Conservation (phyloP, 352 stramenopile species). For the Phytophthora melonis region DNA sequence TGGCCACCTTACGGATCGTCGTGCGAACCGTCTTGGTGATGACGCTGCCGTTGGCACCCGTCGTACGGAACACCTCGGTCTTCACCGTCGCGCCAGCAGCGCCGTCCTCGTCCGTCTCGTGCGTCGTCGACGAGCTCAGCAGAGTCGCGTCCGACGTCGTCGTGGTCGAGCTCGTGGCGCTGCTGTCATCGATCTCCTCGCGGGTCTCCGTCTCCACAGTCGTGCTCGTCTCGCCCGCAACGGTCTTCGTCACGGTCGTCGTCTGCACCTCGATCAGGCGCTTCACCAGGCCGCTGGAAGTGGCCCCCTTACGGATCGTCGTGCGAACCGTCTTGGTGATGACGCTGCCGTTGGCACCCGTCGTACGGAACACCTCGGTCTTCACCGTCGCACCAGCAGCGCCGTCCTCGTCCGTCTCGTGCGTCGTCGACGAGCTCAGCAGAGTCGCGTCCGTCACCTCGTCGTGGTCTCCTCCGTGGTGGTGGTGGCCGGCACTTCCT, state of each 20-base stretch:
- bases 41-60: slow-evolving; percentile 1
- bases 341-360: slow-evolving; percentile 1
- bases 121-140: slow-evolving; percentile 2
- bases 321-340: slow-evolving; percentile 21
- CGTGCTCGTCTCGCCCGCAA: slow-evolving; percentile 10
- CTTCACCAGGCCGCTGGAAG: slow-evolving; percentile 4
- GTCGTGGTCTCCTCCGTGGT: neutral
- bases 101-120: slow-evolving; percentile 5
- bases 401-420: slow-evolving; percentile 6
- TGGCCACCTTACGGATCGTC: slow-evolving; percentile 7
- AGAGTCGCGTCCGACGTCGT: slow-evolving; percentile 5
- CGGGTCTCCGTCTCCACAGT: slow-evolving; percentile 13
- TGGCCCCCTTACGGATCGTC: slow-evolving; percentile 6
- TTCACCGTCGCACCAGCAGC: slow-evolving; percentile 6
- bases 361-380: slow-evolving; percentile 5
- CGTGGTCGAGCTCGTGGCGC: slow-evolving; percentile 4
- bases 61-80: slow-evolving; percentile 13
- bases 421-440: slow-evolving; percentile 9
- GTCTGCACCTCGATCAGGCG: slow-evolving; percentile 12
- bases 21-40: slow-evolving; percentile 21
- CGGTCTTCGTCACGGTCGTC: slow-evolving; percentile 14
- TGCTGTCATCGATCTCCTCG: slow-evolving; percentile 1
- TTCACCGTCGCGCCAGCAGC: slow-evolving; percentile 2
- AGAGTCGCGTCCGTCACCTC: slow-evolving; percentile 6
- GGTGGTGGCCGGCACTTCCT: no score